phyloP scores from a whole-genome alignment of 768 basidiomycete genomes.

The Boletus rubescentipes region DNA sequence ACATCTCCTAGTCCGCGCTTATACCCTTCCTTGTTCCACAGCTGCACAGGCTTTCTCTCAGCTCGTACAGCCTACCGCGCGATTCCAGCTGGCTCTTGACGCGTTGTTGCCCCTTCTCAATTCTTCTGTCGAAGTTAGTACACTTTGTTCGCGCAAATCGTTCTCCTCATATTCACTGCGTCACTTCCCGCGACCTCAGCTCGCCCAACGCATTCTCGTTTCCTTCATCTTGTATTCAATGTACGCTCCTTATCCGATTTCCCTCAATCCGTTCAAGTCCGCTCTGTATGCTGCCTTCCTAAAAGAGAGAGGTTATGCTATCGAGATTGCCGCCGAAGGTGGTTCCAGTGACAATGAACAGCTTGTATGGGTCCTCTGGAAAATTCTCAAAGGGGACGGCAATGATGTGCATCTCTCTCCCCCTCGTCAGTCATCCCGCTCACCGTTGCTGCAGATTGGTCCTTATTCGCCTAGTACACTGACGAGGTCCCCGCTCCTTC shows the following conservation, averaged over 20 bases:
- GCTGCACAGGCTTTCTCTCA: constrained; percentile 74
- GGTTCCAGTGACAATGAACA: constrained; percentile 66
- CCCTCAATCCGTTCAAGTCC: constrained; percentile 80
- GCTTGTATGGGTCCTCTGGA: constrained; percentile 85
- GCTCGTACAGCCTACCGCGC: constrained; percentile 70
- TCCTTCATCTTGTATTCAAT: constrained; percentile 79
- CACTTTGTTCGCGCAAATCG: constrained; percentile 7
- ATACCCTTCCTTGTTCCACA: constrained; percentile 71
- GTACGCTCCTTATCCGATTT: constrained; percentile 76
- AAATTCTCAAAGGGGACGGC: constrained; percentile 80
- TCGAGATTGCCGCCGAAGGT: constrained; percentile 44
- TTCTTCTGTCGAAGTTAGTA: constrained; percentile 53
- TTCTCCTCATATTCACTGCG: constrained; percentile 16
- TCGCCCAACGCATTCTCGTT: constrained; percentile 72
- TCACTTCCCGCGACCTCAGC: constrained; percentile 38
- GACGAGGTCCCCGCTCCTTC: constrained; percentile 71
- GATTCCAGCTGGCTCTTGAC: constrained; percentile 84
- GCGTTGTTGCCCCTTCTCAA: constrained; percentile 73
- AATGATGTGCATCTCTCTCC: constrained; percentile 53
- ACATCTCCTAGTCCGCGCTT: constrained; percentile 65
- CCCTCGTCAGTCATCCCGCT: background rate
- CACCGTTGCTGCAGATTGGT: constrained; percentile 55
- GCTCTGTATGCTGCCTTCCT: constrained; percentile 65
- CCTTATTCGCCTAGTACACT: constrained; percentile 77
- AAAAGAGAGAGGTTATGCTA: constrained; percentile 64